Evolutionary conservation across 1,284 basidiomycete genomes (phyloP), one percentile per base, ranked within the genome.

Genomic region (Rhodofomes roseus): DNA sequence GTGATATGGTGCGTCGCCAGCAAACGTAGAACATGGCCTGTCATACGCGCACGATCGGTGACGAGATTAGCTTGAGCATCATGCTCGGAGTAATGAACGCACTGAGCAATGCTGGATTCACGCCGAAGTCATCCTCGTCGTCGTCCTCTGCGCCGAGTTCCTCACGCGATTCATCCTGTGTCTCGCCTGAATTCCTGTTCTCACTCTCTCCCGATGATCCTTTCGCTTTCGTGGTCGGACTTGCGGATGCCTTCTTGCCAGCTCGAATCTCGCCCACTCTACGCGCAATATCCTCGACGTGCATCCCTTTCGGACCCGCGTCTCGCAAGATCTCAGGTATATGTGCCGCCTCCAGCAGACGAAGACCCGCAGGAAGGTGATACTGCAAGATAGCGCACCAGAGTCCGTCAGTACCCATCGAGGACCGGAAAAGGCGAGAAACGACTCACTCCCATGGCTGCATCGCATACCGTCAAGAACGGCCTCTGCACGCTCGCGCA

Each of bases 1-100:
- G 87, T 76, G 55, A 90, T 79, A 67, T 90, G 89, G 66, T 89
- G 86, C 0, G 87, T 89, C 14, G 87, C 85, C 31, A 91, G 79
- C 20, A 91, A 76, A 39, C 89, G 85, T 34, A 91, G 77, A 22
- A 85, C 79, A 64, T 86, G 85, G 1, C 84, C 86, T 87, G 46
- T 29, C 9, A n/a, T n/a, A n/a, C n/a, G n/a, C n/a, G n/a, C n/a
- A n/a, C n/a, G n/a, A n/a, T n/a, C n/a, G n/a, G n/a, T n/a, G n/a
- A n/a, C n/a, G n/a, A n/a, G n/a, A n/a, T 52, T 31, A 34, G 7
- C 34, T n/a, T 41, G n/a, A 54, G 37, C n/a, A 51, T 2, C n/a
- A 55, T 37, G 54, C 39, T 9, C n/a, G n/a, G n/a, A n/a, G n/a
- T n/a, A n/a, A n/a, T n/a, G n/a, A n/a, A n/a, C 65, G 37, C 27